Percentiles rank a stretch among this genome's conserved stretches.
Evolutionary conservation across 2,329 filamentous ascomycete species (phyloP).

Genomic region (Neopestalotiopsis clavispora): DNA sequence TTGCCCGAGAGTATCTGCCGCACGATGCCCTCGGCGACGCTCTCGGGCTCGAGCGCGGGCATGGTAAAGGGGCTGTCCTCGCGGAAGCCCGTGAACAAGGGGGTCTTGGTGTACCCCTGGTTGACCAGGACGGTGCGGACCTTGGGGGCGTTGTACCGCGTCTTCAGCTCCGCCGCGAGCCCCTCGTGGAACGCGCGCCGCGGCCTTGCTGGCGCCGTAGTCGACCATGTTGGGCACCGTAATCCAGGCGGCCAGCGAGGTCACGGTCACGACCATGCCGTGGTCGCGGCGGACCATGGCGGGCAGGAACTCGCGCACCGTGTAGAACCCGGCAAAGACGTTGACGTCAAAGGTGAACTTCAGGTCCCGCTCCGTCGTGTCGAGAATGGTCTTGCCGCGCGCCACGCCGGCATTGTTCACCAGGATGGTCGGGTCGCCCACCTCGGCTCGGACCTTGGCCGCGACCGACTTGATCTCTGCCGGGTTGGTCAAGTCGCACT

Average conservation of each 20-base stretch:
- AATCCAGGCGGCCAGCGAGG: conserved; percentile 59
- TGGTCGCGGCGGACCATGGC: conserved; percentile 54
- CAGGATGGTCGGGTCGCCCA: conserved; percentile 41
- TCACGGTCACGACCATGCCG: conserved; percentile 62
- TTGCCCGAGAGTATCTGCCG: conserved; percentile 61
- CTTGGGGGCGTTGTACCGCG: conserved; percentile 56
- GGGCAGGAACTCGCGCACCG: conserved; percentile 56
- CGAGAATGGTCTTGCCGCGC: conserved; percentile 49
- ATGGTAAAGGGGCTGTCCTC: conserved; percentile 55
- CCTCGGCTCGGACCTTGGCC: conserved; percentile 42
- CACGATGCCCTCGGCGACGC: conserved; percentile 68
- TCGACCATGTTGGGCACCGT: conserved; percentile 61
- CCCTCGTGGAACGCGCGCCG: conserved; percentile 66
- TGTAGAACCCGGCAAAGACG: conserved; percentile 54
- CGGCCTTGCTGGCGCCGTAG: conserved; percentile 63
- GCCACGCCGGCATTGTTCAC: conserved; percentile 48
- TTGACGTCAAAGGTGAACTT: conserved; percentile 57
- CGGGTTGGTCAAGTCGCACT: conserved; percentile 71
- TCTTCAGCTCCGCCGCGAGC: conserved; percentile 52
- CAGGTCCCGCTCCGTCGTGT: conserved; percentile 47
- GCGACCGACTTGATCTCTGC: conserved; percentile 49
- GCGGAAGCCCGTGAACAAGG: conserved; percentile 62
- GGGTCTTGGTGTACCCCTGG: conserved; percentile 65
- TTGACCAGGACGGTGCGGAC: conserved; percentile 69
- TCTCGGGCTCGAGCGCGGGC: conserved; percentile 61